Conservation (phyloP, 2,329 filamentous ascomycete genomes). For the Ophiostoma novo-ulmi region DNA sequence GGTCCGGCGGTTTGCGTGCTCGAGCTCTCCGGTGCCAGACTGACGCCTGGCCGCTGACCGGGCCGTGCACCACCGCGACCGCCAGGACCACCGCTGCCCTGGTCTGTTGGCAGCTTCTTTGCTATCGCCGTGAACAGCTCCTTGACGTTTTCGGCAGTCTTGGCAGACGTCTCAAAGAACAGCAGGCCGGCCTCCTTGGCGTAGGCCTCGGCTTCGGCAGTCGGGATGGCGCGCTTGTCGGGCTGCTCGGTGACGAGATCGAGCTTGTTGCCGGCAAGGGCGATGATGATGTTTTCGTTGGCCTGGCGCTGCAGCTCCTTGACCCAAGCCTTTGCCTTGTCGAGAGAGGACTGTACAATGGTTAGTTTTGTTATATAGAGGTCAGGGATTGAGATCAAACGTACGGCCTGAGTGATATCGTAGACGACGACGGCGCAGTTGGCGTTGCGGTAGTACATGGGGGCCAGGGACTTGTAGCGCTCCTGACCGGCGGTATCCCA, state of each 20-base stretch:
- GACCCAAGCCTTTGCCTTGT: constrained; percentile 99
- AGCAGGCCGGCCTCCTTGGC: constrained; percentile 87
- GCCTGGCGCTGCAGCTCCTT: constrained; percentile 98
- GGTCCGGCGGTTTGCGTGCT: constrained; percentile 53
- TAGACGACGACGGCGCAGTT: constrained; percentile 99
- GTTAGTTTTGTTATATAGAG: background rate
- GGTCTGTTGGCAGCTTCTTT: constrained; percentile 94
- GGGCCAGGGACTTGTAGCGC: constrained; percentile 95
- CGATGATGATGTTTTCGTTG: constrained; percentile 99
- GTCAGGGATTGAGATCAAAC: constrained; percentile 33
- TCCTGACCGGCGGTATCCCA: constrained; percentile 99
- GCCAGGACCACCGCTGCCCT: constrained; percentile 69
- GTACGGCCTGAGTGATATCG: constrained; percentile 97
- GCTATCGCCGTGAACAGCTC: constrained; percentile 97
- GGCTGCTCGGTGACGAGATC: constrained; percentile 92
- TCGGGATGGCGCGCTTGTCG: constrained; percentile 87
- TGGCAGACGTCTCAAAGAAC: constrained; percentile 98
- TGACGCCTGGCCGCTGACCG: constrained; percentile 56
- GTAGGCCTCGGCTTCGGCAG: constrained; percentile 90
- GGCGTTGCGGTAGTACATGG: constrained; percentile 99
- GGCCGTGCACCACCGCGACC: constrained; percentile 58
- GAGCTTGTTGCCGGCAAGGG: constrained; percentile 94
- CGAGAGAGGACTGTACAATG: constrained; percentile 70
- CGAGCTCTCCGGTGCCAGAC: constrained; percentile 50
- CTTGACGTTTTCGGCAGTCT: constrained; percentile 91